A percentile compares a stretch with the other conserved stretches of the same genome.
These are phyloP conservation scores for Pelagomonas calceolata DNA, from an alignment of 108 stramenopile species.

Conservation along the genomic window DNA sequence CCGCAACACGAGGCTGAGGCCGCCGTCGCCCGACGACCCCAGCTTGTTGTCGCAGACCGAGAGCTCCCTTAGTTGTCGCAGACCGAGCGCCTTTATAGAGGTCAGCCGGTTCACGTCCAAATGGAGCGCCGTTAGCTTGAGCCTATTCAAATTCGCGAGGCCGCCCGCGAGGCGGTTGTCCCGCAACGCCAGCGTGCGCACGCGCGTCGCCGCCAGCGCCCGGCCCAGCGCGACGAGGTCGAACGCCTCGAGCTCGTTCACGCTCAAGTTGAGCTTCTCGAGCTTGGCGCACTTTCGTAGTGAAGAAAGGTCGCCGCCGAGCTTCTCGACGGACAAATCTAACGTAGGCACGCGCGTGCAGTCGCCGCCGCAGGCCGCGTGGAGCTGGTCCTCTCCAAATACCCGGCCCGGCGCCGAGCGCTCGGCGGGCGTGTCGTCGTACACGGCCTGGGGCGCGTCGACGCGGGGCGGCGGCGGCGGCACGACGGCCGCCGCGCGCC, in stretches of 20 bases:
- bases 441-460: too few relatives aligned
- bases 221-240: background rate
- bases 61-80: background rate
- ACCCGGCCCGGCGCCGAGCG: too few relatives aligned
- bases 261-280: background rate
- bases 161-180: background rate
- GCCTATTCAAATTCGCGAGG: background rate
- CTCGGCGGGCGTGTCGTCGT: too few relatives aligned
- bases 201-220: background rate
- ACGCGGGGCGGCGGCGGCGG: too few relatives aligned
- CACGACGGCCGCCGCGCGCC: too few relatives aligned
- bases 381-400: too few relatives aligned
- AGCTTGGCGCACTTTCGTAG: background rate
- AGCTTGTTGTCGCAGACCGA: background rate
- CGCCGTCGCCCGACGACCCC: background rate
- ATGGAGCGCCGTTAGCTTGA: background rate
- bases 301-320: background rate
- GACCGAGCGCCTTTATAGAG: background rate
- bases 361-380: too few relatives aligned
- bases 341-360: background rate
- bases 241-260: background rate
- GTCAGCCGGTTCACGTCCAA: background rate
- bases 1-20: background rate
- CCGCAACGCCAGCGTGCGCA: too few relatives aligned
- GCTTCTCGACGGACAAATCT: background rate